A percentile compares a stretch with the other conserved stretches of the same genome.
These are phyloP conservation scores for Hygrophila difformis DNA, from an alignment of 257 asterid species.

Conservation along the genomic window DNA sequence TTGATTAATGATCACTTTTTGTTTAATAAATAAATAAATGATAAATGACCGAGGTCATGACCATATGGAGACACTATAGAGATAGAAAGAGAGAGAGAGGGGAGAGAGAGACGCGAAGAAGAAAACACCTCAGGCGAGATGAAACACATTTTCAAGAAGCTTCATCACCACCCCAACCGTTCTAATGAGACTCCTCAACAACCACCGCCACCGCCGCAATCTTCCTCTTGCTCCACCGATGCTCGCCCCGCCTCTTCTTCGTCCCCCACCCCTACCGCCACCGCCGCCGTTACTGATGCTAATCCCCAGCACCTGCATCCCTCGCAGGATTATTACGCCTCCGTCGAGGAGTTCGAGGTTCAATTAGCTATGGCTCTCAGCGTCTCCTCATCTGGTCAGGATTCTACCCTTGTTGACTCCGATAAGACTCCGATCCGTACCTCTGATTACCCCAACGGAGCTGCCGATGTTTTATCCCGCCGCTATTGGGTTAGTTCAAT, in stretches of 20 bases:
- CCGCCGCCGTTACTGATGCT: conserved; percentile 19
- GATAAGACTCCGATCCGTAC: conserved; percentile 36
- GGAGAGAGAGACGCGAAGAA: background rate
- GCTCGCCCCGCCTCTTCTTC: conserved; percentile 23
- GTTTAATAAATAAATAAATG: too few species aligned
- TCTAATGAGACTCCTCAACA: conserved; percentile 65
- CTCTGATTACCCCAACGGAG: conserved; percentile 41
- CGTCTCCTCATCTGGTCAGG: conserved; percentile 71
- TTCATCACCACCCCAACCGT: conserved; percentile 89
- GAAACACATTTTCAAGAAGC: conserved; percentile 98
- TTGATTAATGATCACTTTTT: too few species aligned
- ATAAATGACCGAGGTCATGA: too few species aligned
- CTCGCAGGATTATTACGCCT: conserved; percentile 68
- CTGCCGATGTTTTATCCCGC: conserved; percentile 80
- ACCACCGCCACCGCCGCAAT: conserved; percentile 27
- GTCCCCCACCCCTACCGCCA: conserved; percentile 16
- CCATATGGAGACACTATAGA: too few species aligned
- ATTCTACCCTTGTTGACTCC: conserved; percentile 25
- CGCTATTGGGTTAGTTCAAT: conserved; percentile 79
- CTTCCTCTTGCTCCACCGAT: conserved; percentile 27
- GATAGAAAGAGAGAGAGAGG: conserved; percentile 1
- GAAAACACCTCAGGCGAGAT: conserved; percentile 27
- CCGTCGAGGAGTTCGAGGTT: conserved; percentile 94
- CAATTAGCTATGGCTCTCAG: conserved; percentile 93
- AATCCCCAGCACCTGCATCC: conserved; percentile 31